Conservation (phyloP, 139 green algal genomes). For the Astrephomene gubernaculifera region DNA sequence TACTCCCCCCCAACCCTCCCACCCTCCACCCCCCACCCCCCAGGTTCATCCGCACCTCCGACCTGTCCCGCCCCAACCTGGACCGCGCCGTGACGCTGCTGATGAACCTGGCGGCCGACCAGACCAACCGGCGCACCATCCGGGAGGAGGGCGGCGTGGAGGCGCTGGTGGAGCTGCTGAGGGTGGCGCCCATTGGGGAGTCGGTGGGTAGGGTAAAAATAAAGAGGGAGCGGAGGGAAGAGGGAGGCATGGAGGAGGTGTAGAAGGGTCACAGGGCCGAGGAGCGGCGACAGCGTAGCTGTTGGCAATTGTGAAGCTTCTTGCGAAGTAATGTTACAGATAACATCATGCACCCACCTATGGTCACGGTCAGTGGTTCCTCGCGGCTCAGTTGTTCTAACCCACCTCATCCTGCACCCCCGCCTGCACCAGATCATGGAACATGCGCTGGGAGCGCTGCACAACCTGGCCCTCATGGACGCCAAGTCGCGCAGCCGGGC, state of each 20-base stretch:
- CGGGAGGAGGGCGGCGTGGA: slow-evolving; percentile 53
- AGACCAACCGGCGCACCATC: slow-evolving; percentile 39
- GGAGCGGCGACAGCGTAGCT: no score
- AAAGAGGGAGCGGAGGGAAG: no score
- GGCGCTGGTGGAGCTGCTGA: slow-evolving; percentile 47
- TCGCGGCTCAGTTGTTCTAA: no score
- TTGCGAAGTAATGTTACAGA: no score
- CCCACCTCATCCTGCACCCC: no score
- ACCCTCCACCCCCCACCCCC: no score
- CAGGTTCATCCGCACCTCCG: slow-evolving; percentile 39
- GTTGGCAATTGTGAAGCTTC: no score
- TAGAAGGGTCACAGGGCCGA: no score
- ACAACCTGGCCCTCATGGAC: slow-evolving; percentile 57
- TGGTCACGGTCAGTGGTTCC: no score
- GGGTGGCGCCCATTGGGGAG: slow-evolving; percentile 27
- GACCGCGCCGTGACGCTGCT: slow-evolving; percentile 51
- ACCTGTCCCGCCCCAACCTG: slow-evolving; percentile 41
- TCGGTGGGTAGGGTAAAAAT: slow-evolving; percentile 21
- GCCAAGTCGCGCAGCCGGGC: slow-evolving; percentile 38
- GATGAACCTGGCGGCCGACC: slow-evolving; percentile 57
- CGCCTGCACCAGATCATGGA: slow-evolving; percentile 53
- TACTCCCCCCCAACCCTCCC: no score
- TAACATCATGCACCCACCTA: no score
- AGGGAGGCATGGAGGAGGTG: no score
- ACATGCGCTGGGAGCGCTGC: slow-evolving; percentile 52